These are phyloP conservation scores for Lachnellula willkommii DNA, from an alignment of 2,329 filamentous ascomycete species.

Conservation along the genomic window DNA sequence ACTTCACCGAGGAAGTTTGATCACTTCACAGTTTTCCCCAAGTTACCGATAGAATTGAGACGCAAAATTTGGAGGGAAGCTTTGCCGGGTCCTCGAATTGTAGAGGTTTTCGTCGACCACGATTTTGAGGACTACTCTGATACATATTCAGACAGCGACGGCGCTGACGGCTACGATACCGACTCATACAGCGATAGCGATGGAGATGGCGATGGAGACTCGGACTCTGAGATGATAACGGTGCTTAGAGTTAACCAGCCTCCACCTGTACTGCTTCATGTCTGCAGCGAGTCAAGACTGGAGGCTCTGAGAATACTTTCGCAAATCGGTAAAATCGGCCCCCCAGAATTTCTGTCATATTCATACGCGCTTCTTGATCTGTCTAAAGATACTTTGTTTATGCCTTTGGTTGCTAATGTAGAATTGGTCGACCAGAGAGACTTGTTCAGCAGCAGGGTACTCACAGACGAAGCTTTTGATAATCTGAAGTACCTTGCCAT, in stretches of 20 bases:
- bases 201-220: too few relatives aligned
- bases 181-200: neutral
- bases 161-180: neutral
- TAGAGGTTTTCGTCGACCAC: neutral
- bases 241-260: neutral
- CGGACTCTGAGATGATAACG: too few relatives aligned
- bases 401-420: fast-evolving
- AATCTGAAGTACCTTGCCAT: neutral
- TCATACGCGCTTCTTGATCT: neutral
- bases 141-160: neutral
- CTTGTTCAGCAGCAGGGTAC: neutral
- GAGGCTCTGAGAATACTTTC: neutral
- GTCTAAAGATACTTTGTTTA: neutral
- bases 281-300: neutral
- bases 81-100: neutral
- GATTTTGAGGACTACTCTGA: neutral
- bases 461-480: neutral
- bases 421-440: neutral
- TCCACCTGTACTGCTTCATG: neutral
- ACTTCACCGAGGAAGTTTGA: too few relatives aligned
- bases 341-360: neutral
- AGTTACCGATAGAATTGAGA: neutral
- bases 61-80: neutral
- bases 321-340: neutral
- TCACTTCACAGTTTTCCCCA: neutral